A percentile compares a stretch with the other conserved stretches of the same genome.
Evolutionary conservation across 345 rosid genomes (phyloP).

Genomic region (Lepidium aucheri): DNA sequence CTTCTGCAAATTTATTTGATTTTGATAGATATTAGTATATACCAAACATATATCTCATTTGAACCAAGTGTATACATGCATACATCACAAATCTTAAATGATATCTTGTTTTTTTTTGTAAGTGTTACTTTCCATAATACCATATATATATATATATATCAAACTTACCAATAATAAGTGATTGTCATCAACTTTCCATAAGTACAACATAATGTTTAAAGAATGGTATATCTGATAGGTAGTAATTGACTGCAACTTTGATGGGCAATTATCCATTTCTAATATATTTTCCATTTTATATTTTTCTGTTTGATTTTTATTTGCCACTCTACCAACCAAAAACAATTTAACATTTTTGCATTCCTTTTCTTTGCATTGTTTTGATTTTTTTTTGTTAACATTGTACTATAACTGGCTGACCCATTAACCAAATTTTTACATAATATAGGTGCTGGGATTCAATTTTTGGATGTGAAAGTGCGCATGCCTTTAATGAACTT

Average conservation of each 20-base stretch:
- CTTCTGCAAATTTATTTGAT: background rate
- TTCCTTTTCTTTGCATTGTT: background rate
- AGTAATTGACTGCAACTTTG: conserved; percentile 1
- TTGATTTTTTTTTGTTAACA: too few species aligned
- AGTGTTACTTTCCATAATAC: background rate
- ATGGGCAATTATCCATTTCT: background rate
- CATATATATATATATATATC: background rate
- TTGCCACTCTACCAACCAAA: conserved; percentile 12
- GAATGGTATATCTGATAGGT: background rate
- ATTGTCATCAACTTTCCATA: background rate
- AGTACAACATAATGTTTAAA: background rate
- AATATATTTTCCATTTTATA: background rate
- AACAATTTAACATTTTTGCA: conserved; percentile 4
- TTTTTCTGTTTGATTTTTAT: conserved; percentile 11
- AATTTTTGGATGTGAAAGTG: too few species aligned
- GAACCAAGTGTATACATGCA: background rate
- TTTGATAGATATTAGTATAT: background rate
- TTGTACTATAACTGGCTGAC: too few species aligned
- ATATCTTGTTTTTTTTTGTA: background rate
- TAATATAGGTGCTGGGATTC: too few species aligned
- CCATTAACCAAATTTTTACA: too few species aligned
- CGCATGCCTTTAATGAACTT: too few species aligned
- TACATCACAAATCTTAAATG: background rate
- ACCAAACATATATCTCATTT: background rate
- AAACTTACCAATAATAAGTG: background rate